Evolutionary conservation across 345 rosid species (phyloP), one percentile per base, ranked within the genome.

Genomic region (Salix caprea): DNA sequence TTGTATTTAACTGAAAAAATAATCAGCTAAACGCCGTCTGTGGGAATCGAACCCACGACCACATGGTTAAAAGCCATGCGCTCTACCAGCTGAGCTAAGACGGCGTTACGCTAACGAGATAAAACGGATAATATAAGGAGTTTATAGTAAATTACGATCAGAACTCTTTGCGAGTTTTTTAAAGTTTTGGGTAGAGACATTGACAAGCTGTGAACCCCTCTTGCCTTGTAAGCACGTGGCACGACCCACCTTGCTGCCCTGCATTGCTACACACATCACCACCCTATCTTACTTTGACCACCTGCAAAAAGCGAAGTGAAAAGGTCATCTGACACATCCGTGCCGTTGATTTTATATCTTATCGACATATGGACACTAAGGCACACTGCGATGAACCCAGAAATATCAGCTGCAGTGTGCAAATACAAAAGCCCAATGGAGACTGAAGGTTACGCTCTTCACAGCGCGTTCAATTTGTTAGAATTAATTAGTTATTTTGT

Each of bases 31-130:
- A 1, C 86, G 85, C 88, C 85, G 86, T 84, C 86, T 83, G 88
- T 87, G 90, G 88, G 86, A 85, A 89, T 89, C 86, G 84, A 86
- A 88, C 89, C 90, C 91, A 85, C 88, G 88, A 76, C 92, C 94
- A 89, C 86, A 80, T 82, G 91, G 86, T 87, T 87, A 89, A 86
- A 86, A 87, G 90, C 88, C 90, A 88, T 86, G 87, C 87, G 90
- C 91, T 88, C 92, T 84, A 88, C 89, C 89, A n/a, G 84, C 94
- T 89, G 90, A 90, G 88, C 88, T 87, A 89, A 84, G 89, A 84
- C 85, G 88, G 91, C 89, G 0, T 10, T n/a, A 11, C 1, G 0
- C 1, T 0, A 0, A 0, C 0, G 0, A 4, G 0, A 3, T 9
- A 2, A 1, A 9, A 8, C 11, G 2, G 0, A 52, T 0, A 0